Conservation (phyloP, 2,329 filamentous ascomycete species). For the Aspergillus clavatus region DNA sequence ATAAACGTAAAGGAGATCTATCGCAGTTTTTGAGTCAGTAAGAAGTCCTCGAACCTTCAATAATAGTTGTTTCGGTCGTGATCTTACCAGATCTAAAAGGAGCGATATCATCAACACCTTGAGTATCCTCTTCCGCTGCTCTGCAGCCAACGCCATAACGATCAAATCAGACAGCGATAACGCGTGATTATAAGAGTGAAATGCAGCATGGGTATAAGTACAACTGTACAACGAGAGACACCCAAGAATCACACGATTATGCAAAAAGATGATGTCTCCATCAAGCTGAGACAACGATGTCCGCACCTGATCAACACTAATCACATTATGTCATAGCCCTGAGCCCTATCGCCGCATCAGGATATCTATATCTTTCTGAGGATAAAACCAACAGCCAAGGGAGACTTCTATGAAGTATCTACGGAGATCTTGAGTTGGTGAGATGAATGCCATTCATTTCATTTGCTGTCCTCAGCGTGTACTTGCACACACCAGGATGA, state of each 20-base stretch:
- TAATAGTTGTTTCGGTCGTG: not conserved
- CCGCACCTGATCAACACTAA: not conserved
- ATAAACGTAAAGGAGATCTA: slow-evolving; percentile 99
- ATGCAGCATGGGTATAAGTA: not conserved
- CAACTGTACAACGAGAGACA: not conserved
- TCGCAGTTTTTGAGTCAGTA: slow-evolving; percentile 1
- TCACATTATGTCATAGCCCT: slow-evolving; percentile 14
- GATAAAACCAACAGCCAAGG: too few relatives aligned
- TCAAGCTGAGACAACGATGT: not conserved
- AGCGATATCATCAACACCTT: slow-evolving; percentile 85
- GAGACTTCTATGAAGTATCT: not conserved
- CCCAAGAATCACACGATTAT: not conserved
- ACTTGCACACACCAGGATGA: not conserved
- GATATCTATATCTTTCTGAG: too few relatives aligned
- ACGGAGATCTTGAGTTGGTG: not conserved
- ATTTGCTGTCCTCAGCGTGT: not conserved
- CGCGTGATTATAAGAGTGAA: not conserved
- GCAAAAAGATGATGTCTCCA: not conserved
- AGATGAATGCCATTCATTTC: not conserved
- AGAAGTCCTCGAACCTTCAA: not conserved
- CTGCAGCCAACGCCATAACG: slow-evolving; percentile 35
- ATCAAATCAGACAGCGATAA: not conserved
- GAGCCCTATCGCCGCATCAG: slow-evolving; percentile 8
- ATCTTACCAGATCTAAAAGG: slow-evolving; percentile 76
- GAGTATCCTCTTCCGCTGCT: slow-evolving; percentile 71